A percentile compares a stretch with the other conserved stretches of the same genome.
phyloP scores from a whole-genome alignment of 2,329 filamentous ascomycete genomes.

The Hortaea sp. region DNA sequence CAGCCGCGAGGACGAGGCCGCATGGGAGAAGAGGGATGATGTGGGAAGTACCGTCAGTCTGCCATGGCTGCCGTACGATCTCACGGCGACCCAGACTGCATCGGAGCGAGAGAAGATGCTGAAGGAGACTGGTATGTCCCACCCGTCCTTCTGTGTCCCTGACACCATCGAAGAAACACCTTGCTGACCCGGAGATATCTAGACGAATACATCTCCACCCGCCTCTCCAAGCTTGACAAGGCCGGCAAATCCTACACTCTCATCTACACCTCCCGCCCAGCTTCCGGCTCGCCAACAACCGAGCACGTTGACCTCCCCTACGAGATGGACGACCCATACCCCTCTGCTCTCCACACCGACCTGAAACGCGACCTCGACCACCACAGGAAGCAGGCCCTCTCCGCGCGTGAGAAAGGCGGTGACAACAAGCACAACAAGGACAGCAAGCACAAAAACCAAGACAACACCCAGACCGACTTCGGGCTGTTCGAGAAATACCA shows the following conservation, averaged over 20 bases:
- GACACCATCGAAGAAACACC: not conserved
- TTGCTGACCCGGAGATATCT: not conserved
- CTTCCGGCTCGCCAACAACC: not conserved
- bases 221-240: not conserved
- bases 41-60: not conserved
- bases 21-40: constrained; percentile 4
- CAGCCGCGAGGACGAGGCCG: not conserved
- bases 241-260: constrained; percentile 1
- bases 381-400: constrained; percentile 17
- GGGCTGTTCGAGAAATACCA: constrained; percentile 86
- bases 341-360: constrained; percentile 56
- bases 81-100: not conserved
- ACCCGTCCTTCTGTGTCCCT: not conserved
- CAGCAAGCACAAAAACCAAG: constrained; percentile 5
- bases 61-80: not conserved
- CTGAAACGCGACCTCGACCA: constrained; percentile 54
- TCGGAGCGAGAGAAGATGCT: not conserved
- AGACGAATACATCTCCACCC: constrained; percentile 3
- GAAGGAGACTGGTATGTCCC: not conserved
- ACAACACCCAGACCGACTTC: constrained; percentile 27
- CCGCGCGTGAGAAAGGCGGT: constrained; percentile 4
- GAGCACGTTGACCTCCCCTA: constrained; percentile 38
- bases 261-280: constrained; percentile 1
- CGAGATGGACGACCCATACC: constrained; percentile 53
- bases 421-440: not conserved